A percentile compares a stretch with the other conserved stretches of the same genome.
These are phyloP conservation scores for Leccinum subgranulosum DNA, from an alignment of 768 basidiomycete species.

Conservation along the genomic window DNA sequence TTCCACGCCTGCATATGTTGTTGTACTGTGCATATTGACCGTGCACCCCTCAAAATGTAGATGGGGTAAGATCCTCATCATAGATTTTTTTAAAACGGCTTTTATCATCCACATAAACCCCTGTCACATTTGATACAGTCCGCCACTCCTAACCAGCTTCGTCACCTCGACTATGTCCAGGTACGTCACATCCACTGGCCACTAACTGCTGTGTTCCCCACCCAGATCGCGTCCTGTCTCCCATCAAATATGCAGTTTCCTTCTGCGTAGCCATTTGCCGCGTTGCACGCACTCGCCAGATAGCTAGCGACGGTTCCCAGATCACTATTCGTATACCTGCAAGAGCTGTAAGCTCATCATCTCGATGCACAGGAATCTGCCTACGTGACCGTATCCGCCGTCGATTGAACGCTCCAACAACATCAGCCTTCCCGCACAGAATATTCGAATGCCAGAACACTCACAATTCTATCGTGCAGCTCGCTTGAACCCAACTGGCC, in stretches of 20 bases:
- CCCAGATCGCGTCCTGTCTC: background rate
- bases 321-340: constrained; percentile 4
- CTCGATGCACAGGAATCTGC: background rate
- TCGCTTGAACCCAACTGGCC: background rate
- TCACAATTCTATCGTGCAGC: constrained; percentile 8
- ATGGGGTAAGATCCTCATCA: background rate
- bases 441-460: background rate
- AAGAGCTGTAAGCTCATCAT: background rate
- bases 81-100: background rate
- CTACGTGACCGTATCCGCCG: constrained; percentile 4
- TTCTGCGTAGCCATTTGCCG: background rate
- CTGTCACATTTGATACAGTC: background rate
- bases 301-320: background rate
- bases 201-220: constrained; percentile 1
- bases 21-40: background rate
- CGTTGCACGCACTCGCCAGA: background rate
- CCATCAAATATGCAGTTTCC: constrained; percentile 8
- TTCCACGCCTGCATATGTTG: background rate
- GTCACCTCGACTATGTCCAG: background rate
- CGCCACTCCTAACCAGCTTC: background rate
- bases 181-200: background rate
- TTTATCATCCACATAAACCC: background rate
- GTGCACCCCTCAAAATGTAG: background rate
- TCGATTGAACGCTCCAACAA: constrained; percentile 1
- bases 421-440: background rate